Base-by-base conservation (phyloP, 495 filamentous ascomycete genomes). In the Rhypophila decipiens region DNA sequence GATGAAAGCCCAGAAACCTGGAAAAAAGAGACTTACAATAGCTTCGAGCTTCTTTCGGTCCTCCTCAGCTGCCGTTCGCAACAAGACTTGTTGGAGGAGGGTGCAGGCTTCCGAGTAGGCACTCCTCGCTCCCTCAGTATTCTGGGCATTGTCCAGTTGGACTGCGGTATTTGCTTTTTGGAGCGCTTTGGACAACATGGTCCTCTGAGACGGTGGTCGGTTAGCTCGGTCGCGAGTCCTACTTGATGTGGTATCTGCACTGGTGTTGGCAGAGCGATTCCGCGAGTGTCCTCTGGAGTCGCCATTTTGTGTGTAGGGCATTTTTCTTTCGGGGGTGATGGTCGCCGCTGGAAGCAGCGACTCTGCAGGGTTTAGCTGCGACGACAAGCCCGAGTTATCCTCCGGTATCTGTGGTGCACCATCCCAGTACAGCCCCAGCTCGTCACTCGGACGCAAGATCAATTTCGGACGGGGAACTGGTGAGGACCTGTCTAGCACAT, bases 161-260 rank as follows among this genome's bases (percentile, higher is more conserved):
- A 98, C 93, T 7, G 93, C 93, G 19, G 87, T 93, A 55, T 96
- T 95, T 31, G 93, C 93, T 66, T 96, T 96, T 56, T 94, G 83
- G 35, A 98, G 69, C 5, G 93, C 93, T 59, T 85, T 89, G 3
- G 90, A 93, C 15, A 98, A 73, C 87, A 96, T 96, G 19, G 82
- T 82, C 67, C 94, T 96, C 58, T 95, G 86, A 1, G 86, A 88
- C 9, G 68, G 67, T 33, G 64, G 64, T 46, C 73, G 75, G 23
- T 42, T 56, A 10, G 53, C 44, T 65, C 75, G 47, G 56, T 43
- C 27, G 19, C 56, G 53, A 63, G 68, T 52, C 63, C 52, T 60
- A 5, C 50, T 49, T 21, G 53, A 54, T 8, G 55, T 66, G 5
- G 64, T 57, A 37, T 74, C 73, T 9, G 58, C 55, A 47, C 69